phyloP scores from a whole-genome alignment of 306 rosid genomes.

The Senna tora region DNA sequence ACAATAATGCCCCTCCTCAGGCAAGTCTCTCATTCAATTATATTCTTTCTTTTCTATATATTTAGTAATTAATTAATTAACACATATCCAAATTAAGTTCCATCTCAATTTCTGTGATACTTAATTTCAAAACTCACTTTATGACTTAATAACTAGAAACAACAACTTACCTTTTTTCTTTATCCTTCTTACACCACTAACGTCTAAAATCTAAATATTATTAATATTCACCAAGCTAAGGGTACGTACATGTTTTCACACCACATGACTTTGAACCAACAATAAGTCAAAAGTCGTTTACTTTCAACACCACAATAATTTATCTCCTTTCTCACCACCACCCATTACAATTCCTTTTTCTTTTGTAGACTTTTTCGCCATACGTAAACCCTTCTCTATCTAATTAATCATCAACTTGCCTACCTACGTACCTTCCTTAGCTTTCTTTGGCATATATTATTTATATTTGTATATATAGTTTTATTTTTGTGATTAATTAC shows the following conservation, averaged over 20 bases:
- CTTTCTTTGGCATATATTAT: too few relatives aligned
- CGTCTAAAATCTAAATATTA: too few relatives aligned
- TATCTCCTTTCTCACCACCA: neutral
- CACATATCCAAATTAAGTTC: too few relatives aligned
- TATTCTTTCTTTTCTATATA: too few relatives aligned
- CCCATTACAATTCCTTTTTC: neutral
- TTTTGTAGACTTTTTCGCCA: constrained; percentile 7
- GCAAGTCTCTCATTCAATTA: too few relatives aligned
- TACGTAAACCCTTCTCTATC: neutral
- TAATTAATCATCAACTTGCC: neutral
- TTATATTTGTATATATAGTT: too few relatives aligned
- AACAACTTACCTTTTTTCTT: constrained; percentile 37
- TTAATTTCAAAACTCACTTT: constrained; percentile 23
- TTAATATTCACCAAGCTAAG: constrained; percentile 2
- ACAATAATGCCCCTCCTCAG: constrained; percentile 88
- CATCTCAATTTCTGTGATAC: too few relatives aligned
- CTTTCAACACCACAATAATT: constrained; percentile 46
- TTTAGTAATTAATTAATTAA: too few relatives aligned
- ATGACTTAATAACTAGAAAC: neutral
- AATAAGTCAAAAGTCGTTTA: constrained; percentile 23
- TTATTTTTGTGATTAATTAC: too few relatives aligned
- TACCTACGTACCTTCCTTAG: neutral
- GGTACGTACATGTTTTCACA: constrained; percentile 11
- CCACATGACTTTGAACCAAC: constrained; percentile 1
- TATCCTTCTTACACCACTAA: constrained; percentile 47